Percentiles rank a stretch among this genome's conserved stretches.
phyloP scores from a whole-genome alignment of 176 grass and related monocot species.

The Oryza longistaminata region DNA sequence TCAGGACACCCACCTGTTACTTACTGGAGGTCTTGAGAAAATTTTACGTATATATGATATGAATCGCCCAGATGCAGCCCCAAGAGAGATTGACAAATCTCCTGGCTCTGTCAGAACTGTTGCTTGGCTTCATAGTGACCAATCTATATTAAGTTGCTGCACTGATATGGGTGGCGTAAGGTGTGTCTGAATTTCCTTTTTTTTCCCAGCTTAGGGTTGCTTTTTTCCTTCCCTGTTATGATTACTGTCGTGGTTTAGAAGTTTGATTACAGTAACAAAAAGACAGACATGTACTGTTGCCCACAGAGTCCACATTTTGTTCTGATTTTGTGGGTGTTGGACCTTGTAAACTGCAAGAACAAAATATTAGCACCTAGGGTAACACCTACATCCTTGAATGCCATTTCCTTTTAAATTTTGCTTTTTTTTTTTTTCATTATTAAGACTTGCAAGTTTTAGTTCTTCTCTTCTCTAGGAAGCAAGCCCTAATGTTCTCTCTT shows the following conservation, averaged over 20 bases:
- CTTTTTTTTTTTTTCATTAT: no score
- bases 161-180: constrained; percentile 73
- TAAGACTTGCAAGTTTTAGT: no score
- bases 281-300: no score
- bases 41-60: constrained; percentile 81
- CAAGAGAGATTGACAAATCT: constrained; percentile 78
- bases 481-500: no score
- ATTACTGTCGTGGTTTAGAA: neutral
- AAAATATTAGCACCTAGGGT: no score
- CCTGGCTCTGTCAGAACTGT: constrained; percentile 78
- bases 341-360: no score
- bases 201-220: neutral
- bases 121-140: constrained; percentile 84
- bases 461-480: no score
- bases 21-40: constrained; percentile 85
- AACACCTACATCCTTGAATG: no score
- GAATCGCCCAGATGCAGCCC: constrained; percentile 74
- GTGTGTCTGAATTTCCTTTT: constrained; percentile 29
- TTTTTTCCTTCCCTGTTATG: constrained; percentile 2
- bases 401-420: no score
- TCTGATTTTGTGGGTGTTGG: no score
- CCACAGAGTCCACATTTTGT: no score
- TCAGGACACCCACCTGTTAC: constrained; percentile 72
- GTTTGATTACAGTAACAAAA: neutral
- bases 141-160: constrained; percentile 84